These are phyloP conservation scores for Penicillium brasilianum DNA, from an alignment of 2,329 filamentous ascomycete genomes.

Conservation along the genomic window DNA sequence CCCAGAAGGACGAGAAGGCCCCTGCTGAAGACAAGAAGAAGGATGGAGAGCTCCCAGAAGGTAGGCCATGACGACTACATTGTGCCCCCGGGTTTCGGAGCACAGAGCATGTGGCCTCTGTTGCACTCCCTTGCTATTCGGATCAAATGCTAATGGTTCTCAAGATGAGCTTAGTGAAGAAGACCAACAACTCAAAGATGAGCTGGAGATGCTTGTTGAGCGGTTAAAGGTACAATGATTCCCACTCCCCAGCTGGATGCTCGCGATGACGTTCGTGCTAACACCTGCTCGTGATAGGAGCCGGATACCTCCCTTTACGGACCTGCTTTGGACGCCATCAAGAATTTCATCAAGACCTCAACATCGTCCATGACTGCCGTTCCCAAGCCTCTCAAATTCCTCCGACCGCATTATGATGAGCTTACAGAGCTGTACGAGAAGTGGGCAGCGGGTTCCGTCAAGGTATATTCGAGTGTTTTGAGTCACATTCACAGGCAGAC, in stretches of 20 bases:
- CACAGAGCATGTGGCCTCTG: constrained; percentile 19
- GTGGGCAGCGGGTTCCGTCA: constrained; percentile 84
- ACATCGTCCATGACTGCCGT: constrained; percentile 99
- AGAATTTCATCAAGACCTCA: constrained; percentile 97
- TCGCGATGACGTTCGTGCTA: constrained; percentile 36
- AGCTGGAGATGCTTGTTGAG: constrained; percentile 98
- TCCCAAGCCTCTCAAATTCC: constrained; percentile 96
- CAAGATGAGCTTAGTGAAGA: constrained; percentile 94
- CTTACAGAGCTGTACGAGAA: constrained; percentile 85
- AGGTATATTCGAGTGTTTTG: constrained; percentile 60
- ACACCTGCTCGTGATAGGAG: constrained; percentile 63
- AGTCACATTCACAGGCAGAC: background rate
- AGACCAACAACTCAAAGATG: constrained; percentile 96
- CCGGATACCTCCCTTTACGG: constrained; percentile 86
- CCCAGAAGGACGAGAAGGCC: constrained; percentile 71
- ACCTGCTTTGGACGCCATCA: constrained; percentile 92
- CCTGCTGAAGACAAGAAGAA: constrained; percentile 73
- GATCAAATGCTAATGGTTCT: constrained; percentile 41
- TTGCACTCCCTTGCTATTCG: constrained; percentile 33
- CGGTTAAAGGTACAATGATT: constrained; percentile 73
- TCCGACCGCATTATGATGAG: constrained; percentile 93
- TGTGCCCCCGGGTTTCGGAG: constrained; percentile 5
- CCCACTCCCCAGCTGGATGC: constrained; percentile 9
- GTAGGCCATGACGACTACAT: constrained; percentile 46
- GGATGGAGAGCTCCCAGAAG: constrained; percentile 69